Evolutionary conservation across 2,329 filamentous ascomycete species (phyloP).

Genomic region (Cytospora paraplurivora): DNA sequence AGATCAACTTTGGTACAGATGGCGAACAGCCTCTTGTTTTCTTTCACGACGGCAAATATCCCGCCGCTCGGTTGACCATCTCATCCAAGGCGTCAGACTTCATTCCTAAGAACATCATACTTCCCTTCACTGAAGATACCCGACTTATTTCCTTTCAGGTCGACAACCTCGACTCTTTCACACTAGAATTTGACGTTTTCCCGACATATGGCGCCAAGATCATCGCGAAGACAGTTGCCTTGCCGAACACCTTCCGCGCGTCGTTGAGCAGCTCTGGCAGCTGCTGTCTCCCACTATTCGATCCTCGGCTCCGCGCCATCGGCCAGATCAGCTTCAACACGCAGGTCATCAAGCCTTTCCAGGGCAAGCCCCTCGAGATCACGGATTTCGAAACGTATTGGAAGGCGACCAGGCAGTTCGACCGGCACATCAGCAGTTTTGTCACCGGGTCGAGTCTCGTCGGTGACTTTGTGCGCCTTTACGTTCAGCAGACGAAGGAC

Average conservation of each 20-base stretch:
- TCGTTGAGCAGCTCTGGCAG: slow-evolving; percentile 73
- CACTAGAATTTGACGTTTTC: slow-evolving; percentile 96
- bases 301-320: slow-evolving; percentile 86
- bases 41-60: slow-evolving; percentile 96
- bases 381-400: slow-evolving; percentile 99
- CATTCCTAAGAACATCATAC: slow-evolving; percentile 92
- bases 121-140: slow-evolving; percentile 95
- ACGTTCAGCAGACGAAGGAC: slow-evolving; percentile 89
- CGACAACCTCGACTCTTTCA: slow-evolving; percentile 88
- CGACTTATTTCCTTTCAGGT: slow-evolving; percentile 94
- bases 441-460: slow-evolving; percentile 94
- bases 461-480: slow-evolving; percentile 91
- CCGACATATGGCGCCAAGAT: slow-evolving; percentile 97
- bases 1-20: slow-evolving; percentile 82
- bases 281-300: slow-evolving; percentile 88
- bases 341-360: slow-evolving; percentile 95
- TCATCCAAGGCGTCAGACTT: slow-evolving; percentile 95
- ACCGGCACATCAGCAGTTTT: slow-evolving; percentile 80
- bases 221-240: slow-evolving; percentile 91
- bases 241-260: slow-evolving; percentile 82
- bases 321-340: slow-evolving; percentile 93
- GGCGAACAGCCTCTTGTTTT: slow-evolving; percentile 82
- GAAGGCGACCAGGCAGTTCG: slow-evolving; percentile 95
- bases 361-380: slow-evolving; percentile 89
- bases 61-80: slow-evolving; percentile 90